These are phyloP conservation scores for Sporothrix pseudoabietina DNA, from an alignment of 2,329 filamentous ascomycete genomes.

Conservation along the genomic window DNA sequence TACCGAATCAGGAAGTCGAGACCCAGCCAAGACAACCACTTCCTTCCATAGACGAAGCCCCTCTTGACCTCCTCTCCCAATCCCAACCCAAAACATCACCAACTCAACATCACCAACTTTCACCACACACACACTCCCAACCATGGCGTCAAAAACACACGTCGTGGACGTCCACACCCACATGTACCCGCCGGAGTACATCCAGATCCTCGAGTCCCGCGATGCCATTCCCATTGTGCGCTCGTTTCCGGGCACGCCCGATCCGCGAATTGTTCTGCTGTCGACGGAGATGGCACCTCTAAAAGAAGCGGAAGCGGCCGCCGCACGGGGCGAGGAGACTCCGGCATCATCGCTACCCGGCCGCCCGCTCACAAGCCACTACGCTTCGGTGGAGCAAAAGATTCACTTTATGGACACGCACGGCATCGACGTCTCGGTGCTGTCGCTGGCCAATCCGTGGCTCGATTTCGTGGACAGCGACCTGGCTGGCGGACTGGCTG, in stretches of 20 bases:
- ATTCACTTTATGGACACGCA: slow-evolving; percentile 87
- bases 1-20: not conserved
- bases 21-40: not conserved
- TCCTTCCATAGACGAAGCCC: not conserved
- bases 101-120: not conserved
- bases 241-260: slow-evolving; percentile 55
- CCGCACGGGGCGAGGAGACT: slow-evolving; percentile 48
- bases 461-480: slow-evolving; percentile 73
- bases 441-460: slow-evolving; percentile 93
- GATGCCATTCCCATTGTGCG: slow-evolving; percentile 70
- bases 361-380: slow-evolving; percentile 79
- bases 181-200: slow-evolving; percentile 68
- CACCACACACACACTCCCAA: not conserved
- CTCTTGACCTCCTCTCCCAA: not conserved
- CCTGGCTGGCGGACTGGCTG: slow-evolving; percentile 65
- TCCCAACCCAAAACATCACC: not conserved
- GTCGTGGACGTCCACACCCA: slow-evolving; percentile 71
- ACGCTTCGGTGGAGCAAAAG: slow-evolving; percentile 78
- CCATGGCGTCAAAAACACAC: slow-evolving; percentile 20
- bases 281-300: slow-evolving; percentile 48
- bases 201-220: slow-evolving; percentile 61
- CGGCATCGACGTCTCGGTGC: slow-evolving; percentile 76
- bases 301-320: slow-evolving; percentile 51
- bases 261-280: slow-evolving; percentile 68
- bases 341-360: slow-evolving; percentile 62